These are phyloP conservation scores for Curvularia sp. DNA, from an alignment of 2,329 filamentous ascomycete genomes.

Conservation along the genomic window DNA sequence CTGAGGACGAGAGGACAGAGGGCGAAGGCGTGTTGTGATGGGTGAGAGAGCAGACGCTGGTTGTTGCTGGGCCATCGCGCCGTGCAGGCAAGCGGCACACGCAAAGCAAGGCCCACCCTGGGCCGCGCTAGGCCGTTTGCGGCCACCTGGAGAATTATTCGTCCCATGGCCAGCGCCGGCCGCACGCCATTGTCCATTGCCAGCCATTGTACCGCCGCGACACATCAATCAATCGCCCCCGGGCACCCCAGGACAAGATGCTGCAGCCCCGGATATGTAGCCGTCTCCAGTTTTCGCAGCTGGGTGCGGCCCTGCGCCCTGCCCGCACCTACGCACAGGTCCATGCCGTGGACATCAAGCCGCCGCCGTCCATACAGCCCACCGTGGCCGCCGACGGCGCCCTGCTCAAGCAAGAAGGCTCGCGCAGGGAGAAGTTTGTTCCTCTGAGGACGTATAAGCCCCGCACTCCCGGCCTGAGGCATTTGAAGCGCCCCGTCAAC, in stretches of 20 bases:
- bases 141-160: constrained; percentile 42
- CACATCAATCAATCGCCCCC: constrained; percentile 23
- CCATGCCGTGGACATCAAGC: constrained; percentile 44
- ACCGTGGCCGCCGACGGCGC: constrained; percentile 38
- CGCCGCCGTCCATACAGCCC: constrained; percentile 45
- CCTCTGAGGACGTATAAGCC: constrained; percentile 87
- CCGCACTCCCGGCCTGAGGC: constrained; percentile 87
- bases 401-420: constrained; percentile 32
- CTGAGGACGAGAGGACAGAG: constrained; percentile 5
- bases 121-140: constrained; percentile 33
- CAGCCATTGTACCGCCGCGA: constrained; percentile 28
- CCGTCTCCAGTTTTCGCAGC: constrained; percentile 58
- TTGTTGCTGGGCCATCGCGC: constrained; percentile 23
- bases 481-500: constrained; percentile 91
- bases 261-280: constrained; percentile 70
- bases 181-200: constrained; percentile 24
- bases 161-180: constrained; percentile 29
- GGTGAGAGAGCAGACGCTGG: constrained; percentile 21
- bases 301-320: constrained; percentile 56
- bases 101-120: constrained; percentile 15
- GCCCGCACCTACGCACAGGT: constrained; percentile 62
- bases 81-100: constrained; percentile 18
- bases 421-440: constrained; percentile 48
- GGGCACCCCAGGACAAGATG: constrained; percentile 55
- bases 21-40: constrained; percentile 26